Evolutionary conservation across 208 protist genomes (phyloP), one percentile per base, ranked within the genome.

Genomic region (Cochliopodium minus): DNA sequence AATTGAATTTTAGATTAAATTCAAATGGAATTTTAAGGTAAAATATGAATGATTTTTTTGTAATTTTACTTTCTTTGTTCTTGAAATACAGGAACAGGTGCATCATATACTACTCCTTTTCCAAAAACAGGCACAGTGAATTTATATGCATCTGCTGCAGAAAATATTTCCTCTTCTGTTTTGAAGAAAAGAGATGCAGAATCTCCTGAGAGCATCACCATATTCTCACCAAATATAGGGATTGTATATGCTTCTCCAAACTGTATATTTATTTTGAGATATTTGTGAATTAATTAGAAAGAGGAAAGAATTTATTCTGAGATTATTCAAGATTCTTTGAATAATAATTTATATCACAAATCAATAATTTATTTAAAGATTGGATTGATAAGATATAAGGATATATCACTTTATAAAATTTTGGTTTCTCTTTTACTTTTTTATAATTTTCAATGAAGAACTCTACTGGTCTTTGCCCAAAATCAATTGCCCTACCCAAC

Each of bases 91-190:
- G 38, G 25, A 29, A 32, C 25, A 20, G 40, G 34, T 20, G 54
- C 54, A 51, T 59, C 54, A 51, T 59, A 59, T 20, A 59, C 46
- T 2, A 59, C 46, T 30, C 54, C 54, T 13, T 5, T 45, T 29
- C 54, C 54, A 39, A 59, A 59, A 0, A 59, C 54, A 43, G 54
- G 54, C 25, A 7, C 42, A 10, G 30, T 59, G 20, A 59, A 59
- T 45, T 26, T 49, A 20, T 59, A 59, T 29, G 43, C 54, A 25
- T 59, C 54, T 29, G 34, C 26, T 17, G 30, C 9, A n/a, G n/a
- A 23, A 2, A 59, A n/a, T 45, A 45, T 35, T 43, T 42, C 29
- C 26, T 59, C 54, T n/a, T 13, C 23, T n/a, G 35, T 35, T 20
- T 49, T 52, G 54, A 59, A 59, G 35, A 59, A 59, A 25, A 25